Base-by-base conservation (phyloP, 495 filamentous ascomycete species). In the Parathielavia appendiculata region DNA sequence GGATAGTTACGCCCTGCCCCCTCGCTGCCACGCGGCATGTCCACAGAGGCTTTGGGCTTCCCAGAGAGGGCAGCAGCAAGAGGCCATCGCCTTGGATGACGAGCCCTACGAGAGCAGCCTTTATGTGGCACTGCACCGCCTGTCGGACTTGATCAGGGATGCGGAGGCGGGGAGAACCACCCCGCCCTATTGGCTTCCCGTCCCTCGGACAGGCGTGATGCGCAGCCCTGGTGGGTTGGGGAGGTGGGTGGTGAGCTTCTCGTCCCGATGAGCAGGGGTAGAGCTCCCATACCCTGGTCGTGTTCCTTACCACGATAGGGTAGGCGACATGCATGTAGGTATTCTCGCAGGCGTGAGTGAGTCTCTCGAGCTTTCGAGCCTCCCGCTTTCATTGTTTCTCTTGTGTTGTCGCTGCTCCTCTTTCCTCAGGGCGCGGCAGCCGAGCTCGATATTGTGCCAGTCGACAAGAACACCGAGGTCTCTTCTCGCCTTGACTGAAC, bases 231-330 rank as follows among this genome's bases (percentile, higher is more conserved):
- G 50, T 58, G 54, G 45, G 45, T 46, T 43, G 40, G 49, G 20
- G 44, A 30, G 45, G 55, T 44, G 59, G 20, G 44, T 40, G 45
- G 55, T 44, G 59, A 50, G 39, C 13, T 41, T 53, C n/a, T 53
- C 51, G 40, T 57, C 55, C 50, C 51, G 46, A 54, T 32, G 51
- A 36, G 50, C 60, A 58, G 51, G 60, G 55, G 60, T 54, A 44
- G 53, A 54, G 55, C 55, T 57, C 17, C 36, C 32, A 13, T 10
- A 52, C 55, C 60, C 60, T 32, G 50, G 50, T 40, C 49, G 40
- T 41, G 43, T 13, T 32, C 41, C 51, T 39, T 26, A 10, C 39
- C 41, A 9, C 26, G 54, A 60, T 54, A 47, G 59, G 59, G 30
- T 32, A 51, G 47, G 20, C 12, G 12, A 23, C 47, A 35, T 41